phyloP scores from a whole-genome alignment of 2,329 filamentous ascomycete genomes.

The Thielaviopsis populi region DNA sequence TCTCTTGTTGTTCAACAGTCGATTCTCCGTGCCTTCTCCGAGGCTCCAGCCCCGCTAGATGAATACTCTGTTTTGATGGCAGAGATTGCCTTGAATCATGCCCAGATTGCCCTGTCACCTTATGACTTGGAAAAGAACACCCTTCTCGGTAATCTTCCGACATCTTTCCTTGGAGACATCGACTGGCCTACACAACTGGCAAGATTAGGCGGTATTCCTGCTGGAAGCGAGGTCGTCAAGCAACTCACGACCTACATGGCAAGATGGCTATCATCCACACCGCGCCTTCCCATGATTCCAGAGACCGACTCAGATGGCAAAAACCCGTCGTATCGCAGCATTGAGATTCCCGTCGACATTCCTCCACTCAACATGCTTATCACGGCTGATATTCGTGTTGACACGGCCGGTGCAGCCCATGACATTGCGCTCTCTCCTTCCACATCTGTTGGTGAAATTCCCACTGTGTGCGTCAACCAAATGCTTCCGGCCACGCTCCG shows the following conservation, averaged over 20 bases:
- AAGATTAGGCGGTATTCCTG: slow-evolving; percentile 3
- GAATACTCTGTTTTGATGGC: slow-evolving; percentile 35
- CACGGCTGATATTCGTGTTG: slow-evolving; percentile 52
- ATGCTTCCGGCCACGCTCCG: slow-evolving; percentile 47
- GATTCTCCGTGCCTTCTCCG: slow-evolving; percentile 27
- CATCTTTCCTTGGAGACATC: slow-evolving; percentile 19
- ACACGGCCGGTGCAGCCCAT: slow-evolving; percentile 22
- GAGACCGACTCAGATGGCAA: not conserved
- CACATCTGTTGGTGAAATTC: slow-evolving; percentile 18
- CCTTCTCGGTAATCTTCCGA: slow-evolving; percentile 28
- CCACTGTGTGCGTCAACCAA: slow-evolving; percentile 45
- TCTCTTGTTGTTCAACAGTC: slow-evolving; percentile 33
- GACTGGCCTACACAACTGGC: slow-evolving; percentile 12
- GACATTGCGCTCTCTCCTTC: slow-evolving; percentile 19
- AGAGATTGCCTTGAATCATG: slow-evolving; percentile 30
- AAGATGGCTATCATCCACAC: slow-evolving; percentile 25
- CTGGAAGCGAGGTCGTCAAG: not conserved
- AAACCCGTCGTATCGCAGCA: slow-evolving; percentile 30
- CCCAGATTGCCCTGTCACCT: slow-evolving; percentile 30
- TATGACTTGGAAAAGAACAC: slow-evolving; percentile 42
- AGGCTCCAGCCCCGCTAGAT: slow-evolving; percentile 24
- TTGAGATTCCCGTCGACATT: slow-evolving; percentile 80
- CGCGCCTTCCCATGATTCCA: slow-evolving; percentile 14
- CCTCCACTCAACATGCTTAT: slow-evolving; percentile 71
- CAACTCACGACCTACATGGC: slow-evolving; percentile 24